phyloP scores from a whole-genome alignment of 2,329 filamentous ascomycete species.

The Zarea fungicola region DNA sequence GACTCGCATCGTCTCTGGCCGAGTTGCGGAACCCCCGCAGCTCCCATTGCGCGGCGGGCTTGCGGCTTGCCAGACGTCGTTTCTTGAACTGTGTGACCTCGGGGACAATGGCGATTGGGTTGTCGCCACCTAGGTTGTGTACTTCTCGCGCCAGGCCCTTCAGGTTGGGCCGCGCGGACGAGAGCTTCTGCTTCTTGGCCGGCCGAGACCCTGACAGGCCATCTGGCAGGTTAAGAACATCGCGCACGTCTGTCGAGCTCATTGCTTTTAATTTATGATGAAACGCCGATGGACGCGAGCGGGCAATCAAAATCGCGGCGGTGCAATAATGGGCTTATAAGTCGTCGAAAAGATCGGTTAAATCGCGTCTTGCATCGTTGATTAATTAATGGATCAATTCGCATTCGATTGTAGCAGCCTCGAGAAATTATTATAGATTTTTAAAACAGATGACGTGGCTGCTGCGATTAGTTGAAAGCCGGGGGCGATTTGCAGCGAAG shows the following conservation, averaged over 20 bases:
- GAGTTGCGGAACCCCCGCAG: conserved; percentile 69
- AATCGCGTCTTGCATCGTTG: conserved; percentile 2
- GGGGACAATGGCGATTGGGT: conserved; percentile 62
- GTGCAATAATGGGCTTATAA: no score
- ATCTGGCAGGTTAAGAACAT: conserved; percentile 77
- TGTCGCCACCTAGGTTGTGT: conserved; percentile 60
- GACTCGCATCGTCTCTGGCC: conserved; percentile 60
- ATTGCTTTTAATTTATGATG: conserved; percentile 14
- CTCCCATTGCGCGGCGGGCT: conserved; percentile 59
- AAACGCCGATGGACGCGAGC: neutral
- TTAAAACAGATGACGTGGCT: neutral
- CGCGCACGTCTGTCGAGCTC: conserved; percentile 70
- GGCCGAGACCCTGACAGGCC: conserved; percentile 46
- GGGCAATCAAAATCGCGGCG: neutral
- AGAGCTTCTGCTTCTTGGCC: conserved; percentile 69
- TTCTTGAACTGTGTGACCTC: conserved; percentile 57
- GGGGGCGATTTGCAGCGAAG: neutral
- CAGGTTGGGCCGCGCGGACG: conserved; percentile 53
- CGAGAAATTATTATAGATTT: neutral
- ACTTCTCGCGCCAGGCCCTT: conserved; percentile 63
- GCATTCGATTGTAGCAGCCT: neutral
- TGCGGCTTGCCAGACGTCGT: conserved; percentile 47
- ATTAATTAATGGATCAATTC: neutral
- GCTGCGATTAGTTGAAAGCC: conserved; percentile 3
- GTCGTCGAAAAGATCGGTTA: conserved; percentile 13